Conservation (phyloP, 176 grass and related monocot species). For the Oryza brachyantha region DNA sequence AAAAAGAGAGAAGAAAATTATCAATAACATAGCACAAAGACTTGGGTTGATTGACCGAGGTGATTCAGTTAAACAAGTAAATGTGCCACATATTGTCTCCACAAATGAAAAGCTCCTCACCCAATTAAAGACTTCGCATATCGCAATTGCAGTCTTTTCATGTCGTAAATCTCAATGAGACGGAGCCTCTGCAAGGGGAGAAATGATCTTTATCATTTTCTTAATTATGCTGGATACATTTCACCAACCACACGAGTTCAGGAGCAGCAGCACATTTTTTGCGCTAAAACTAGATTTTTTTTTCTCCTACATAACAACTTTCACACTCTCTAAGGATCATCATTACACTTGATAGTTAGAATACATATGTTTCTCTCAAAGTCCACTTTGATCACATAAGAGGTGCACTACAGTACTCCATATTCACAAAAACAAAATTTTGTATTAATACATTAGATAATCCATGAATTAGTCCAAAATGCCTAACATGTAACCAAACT, state of each 20-base stretch:
- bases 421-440: neutral
- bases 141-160: conserved; percentile 88
- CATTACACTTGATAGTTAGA: neutral
- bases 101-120: conserved; percentile 39
- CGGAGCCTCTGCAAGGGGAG: conserved; percentile 53
- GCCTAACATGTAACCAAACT: neutral
- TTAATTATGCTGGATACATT: neutral
- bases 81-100: neutral
- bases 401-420: neutral
- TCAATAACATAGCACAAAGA: conserved; percentile 26
- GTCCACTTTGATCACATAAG: conserved; percentile 21
- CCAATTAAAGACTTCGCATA: conserved; percentile 90
- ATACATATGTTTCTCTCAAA: neutral
- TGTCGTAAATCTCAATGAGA: conserved; percentile 93
- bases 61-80: conserved; percentile 8
- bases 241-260: neutral
- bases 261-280: neutral
- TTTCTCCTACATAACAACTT: neutral
- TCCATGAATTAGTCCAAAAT: neutral
- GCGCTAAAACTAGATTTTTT: neutral
- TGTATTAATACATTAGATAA: neutral
- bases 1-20: conserved; percentile 25
- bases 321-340: neutral
- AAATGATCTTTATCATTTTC: neutral
- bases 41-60: conserved; percentile 13